Evolutionary conservation across 2,329 filamentous ascomycete species (phyloP).

Genomic region (Colletotrichum sp.): DNA sequence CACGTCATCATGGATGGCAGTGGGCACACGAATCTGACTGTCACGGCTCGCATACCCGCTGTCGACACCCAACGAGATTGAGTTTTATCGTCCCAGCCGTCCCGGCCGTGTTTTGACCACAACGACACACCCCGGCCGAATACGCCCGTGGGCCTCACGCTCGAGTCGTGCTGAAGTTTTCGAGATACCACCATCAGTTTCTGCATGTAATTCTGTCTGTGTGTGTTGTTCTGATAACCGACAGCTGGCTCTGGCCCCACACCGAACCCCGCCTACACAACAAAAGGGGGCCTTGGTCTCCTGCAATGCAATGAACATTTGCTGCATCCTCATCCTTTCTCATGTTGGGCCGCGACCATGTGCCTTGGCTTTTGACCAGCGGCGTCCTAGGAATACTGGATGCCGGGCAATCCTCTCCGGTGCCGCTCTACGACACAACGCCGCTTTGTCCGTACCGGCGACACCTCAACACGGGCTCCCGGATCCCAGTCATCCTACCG

Average conservation of each 20-base stretch:
- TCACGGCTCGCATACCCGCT: neutral
- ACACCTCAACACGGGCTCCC: neutral
- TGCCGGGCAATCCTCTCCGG: neutral
- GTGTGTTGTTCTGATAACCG: neutral
- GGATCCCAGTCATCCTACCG: neutral
- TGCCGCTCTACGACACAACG: neutral
- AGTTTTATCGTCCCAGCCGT: conserved; percentile 3
- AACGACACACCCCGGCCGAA: neutral
- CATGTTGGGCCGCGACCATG: neutral
- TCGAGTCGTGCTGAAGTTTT: conserved; percentile 10
- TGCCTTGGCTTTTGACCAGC: neutral
- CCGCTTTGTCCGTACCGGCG: neutral
- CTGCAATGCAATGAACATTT: neutral
- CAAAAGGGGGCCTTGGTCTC: neutral
- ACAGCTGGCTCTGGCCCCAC: neutral
- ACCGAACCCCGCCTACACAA: neutral
- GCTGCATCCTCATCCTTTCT: neutral
- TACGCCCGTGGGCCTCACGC: neutral
- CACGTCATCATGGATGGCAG: neutral
- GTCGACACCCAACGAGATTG: conserved; percentile 12
- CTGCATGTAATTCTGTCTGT: neutral
- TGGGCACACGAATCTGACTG: neutral
- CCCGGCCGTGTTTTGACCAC: neutral
- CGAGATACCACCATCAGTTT: neutral
- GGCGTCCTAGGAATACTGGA: neutral